Evolutionary conservation across 2,329 filamentous ascomycete species (phyloP), one percentile per base, ranked within the genome.

Genomic region (Paraphoma sp.): DNA sequence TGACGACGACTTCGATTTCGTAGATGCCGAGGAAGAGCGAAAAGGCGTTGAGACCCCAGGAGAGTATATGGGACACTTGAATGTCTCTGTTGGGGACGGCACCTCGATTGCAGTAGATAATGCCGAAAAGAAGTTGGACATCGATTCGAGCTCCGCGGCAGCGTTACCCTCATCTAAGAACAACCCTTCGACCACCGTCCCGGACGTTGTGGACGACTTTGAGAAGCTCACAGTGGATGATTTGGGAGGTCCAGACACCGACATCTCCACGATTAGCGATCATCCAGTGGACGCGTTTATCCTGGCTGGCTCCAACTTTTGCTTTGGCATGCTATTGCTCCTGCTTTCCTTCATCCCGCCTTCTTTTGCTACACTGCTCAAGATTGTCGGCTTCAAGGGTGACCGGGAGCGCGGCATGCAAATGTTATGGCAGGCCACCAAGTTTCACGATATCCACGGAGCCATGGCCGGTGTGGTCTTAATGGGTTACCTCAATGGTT

Each of bases 261-360:
- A 89, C 57, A 84, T 86, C 1, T 83, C 87, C 5, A 79, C 87
- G 2, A 89, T 94, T 64, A 87, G 85, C 38, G 70, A 75, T 4
- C 87, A 93, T 57, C 87, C 91, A 0, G 86, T 94, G 16, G 94
- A 98, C 74, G 79, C 89, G 18, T 99, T 97, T 72, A 88, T 97
- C 38, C 92, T 97, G 74, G 93, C 92, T 0, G 94, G 93, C 9
- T 87, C 89, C 5, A 95, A 91, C 71, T 89, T 97, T 76, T 97
- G 93, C 76, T 97, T 93, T 68, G 95, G 95, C 3, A 84, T 96
- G 31, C 80, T 98, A 1, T 84, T 96, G 12, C 83, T 98, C 1
- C 83, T 98, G 51, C 88, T 98, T n/a, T 96, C 92, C 11, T 90
- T 98, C 80, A 88, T 98, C 0, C 96, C 95, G 0, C 95, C 95